Conservation (phyloP, 768 basidiomycete genomes). For the Suillus plorans region DNA sequence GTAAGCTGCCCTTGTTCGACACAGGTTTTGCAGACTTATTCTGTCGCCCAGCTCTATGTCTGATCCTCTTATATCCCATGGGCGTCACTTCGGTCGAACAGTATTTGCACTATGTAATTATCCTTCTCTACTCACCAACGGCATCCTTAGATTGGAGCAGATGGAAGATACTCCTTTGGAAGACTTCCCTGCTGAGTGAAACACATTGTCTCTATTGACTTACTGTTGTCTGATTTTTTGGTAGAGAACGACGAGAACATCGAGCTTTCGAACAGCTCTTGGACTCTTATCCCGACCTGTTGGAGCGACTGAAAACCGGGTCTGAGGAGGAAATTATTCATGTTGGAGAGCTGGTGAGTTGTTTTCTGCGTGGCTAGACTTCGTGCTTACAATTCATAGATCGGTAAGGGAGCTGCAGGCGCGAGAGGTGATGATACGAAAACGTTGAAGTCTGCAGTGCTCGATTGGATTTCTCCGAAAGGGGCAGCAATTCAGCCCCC, state of each 20-base stretch:
- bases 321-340: constrained; percentile 6
- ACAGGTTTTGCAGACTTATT: not conserved
- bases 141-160: not conserved
- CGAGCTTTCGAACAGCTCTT: constrained; percentile 3
- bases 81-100: not conserved
- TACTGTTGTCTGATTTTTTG: not conserved
- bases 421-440: constrained; percentile 8
- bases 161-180: not conserved
- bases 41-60: no score
- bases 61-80: no score
- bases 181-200: not conserved
- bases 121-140: not conserved
- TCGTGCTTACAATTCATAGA: not conserved
- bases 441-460: constrained; percentile 12
- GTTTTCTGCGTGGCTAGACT: not conserved
- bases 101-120: not conserved
- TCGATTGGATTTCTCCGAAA: constrained; percentile 19
- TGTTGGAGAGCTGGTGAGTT: not conserved
- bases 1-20: not conserved
- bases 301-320: not conserved
- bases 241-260: constrained; percentile 8
- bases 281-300: not conserved
- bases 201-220: not conserved
- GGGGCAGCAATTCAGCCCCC: constrained; percentile 14
- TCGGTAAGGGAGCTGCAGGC: constrained; percentile 4